phyloP scores from a whole-genome alignment of 306 rosid species.

The Trichosanthes truncata region DNA sequence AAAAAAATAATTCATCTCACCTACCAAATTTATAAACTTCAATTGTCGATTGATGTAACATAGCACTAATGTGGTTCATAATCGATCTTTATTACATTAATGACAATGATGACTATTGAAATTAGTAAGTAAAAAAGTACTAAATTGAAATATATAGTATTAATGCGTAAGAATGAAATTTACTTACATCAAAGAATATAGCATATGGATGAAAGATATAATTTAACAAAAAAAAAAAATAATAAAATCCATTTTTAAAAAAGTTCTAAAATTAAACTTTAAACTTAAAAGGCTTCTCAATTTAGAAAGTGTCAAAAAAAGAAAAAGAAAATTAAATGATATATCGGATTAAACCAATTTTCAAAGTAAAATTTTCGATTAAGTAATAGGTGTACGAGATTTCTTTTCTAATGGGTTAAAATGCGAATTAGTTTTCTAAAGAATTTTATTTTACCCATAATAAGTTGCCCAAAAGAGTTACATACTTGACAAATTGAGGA shows the following conservation, averaged over 20 bases:
- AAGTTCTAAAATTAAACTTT: background rate
- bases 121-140: background rate
- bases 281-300: background rate
- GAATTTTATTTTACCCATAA: background rate
- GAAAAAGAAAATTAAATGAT: too few species aligned
- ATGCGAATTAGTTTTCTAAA: background rate
- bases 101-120: background rate
- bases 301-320: background rate
- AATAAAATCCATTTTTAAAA: background rate
- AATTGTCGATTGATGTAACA: background rate
- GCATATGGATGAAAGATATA: background rate
- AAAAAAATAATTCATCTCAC: background rate
- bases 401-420: background rate
- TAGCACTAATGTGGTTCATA: background rate
- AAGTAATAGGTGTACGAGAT: background rate
- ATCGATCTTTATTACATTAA: background rate
- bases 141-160: background rate
- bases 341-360: background rate
- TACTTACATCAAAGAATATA: too few species aligned
- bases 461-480: background rate
- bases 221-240: background rate
- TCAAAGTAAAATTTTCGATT: background rate
- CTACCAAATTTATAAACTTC: background rate
- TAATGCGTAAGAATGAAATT: too few species aligned
- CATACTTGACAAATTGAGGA: background rate